Base-by-base conservation (phyloP, 148 eudicot genomes). In the Nepenthes mirabilis region DNA sequence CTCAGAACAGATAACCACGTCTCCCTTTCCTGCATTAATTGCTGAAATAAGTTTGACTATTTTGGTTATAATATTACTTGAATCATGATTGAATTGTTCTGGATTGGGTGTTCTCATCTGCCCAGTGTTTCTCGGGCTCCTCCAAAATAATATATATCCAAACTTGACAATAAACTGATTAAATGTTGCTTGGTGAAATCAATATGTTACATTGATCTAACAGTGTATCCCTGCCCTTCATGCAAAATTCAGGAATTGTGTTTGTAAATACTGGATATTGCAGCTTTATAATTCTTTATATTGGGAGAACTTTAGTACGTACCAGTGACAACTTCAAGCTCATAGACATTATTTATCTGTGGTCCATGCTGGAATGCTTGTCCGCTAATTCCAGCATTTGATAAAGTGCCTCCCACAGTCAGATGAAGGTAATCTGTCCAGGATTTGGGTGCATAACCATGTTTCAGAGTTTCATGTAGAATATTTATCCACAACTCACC, bases 391-490 rank as follows among this genome's bases (percentile, higher is more conserved):
- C 99, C 99, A 2, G 89, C 99, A 61, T 93, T 93, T 6, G 99
- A 93, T 62, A 93, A 72, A 45, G 99, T 93, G 6, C 99, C 99
- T 9, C 99, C 99, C 14, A 93, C 95, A 2, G 91, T 93, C 55
- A 93, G 81, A 72, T 89, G 79, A 65, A 93, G 90, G 73, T 93
- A 93, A 70, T 93, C 99, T 6, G 99, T 93, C 99, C 99, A 93
- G 43, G 96, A 82, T 65, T 76, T 89, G 11, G 99, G 99, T 3
- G 99, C 43, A 58, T 88, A 67, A 4, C 96, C 99, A 33, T 69
- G 65, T 62, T 84, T 79, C n/a, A 93, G 77, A 66, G 91, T 74
- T 67, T 88, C 89, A 61, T 86, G 81, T 70, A 93, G 77, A 52
- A 93, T 77, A 67, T 79, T 82, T 62, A 93, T 93, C 99, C 99